Base-by-base conservation (phyloP, 371 early-diverging fungal species). In the Dichotomocladium elegans region DNA sequence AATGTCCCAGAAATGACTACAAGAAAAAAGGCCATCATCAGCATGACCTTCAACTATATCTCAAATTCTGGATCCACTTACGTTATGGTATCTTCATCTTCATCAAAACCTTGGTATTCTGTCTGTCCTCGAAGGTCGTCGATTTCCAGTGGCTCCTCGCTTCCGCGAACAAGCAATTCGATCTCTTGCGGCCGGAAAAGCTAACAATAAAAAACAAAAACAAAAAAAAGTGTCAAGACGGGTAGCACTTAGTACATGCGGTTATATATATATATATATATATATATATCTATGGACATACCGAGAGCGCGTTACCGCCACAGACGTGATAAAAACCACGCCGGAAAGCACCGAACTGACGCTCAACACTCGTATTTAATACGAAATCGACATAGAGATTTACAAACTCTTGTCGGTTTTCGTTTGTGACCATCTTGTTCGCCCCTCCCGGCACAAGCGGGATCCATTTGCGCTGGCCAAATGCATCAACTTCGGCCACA, bases 141-240 rank as follows among this genome's bases (percentile, higher is more conserved):
- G 25, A 96, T 74, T 37, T 95, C 89, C 48, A 97, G 60, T 17
- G 87, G 85, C 47, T 87, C 91, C 30, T 87, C 90, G 24, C 90
- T 90, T 12, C 99, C 99, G 43, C 94, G 84, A 17, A 99, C 93
- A 57, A 99, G 84, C 57, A 91, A 72, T 64, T 99, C 99, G 37
- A 99, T 91, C 63, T 99, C 99, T 69, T 92, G 90, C 1, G 99
- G 93, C 47, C 87, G 81, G 69, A 98, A 97, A 37, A 97, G 67
- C 53, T 29, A 21, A 26, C 25, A 30, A n/a, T 28, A 11, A 30
- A 28, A 49, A 4, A 62, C 11, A 10, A 17, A n/a, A n/a, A 8
- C 1, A 37, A 15, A 37, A 2, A 37, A 15, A 37, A 37, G 5
- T 37, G 19, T 37, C 14, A 37, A 15, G 5, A 9, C 15, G n/a